Evolutionary conservation across 2,329 filamentous ascomycete genomes (phyloP).

Genomic region (Pyricularia grisea): DNA sequence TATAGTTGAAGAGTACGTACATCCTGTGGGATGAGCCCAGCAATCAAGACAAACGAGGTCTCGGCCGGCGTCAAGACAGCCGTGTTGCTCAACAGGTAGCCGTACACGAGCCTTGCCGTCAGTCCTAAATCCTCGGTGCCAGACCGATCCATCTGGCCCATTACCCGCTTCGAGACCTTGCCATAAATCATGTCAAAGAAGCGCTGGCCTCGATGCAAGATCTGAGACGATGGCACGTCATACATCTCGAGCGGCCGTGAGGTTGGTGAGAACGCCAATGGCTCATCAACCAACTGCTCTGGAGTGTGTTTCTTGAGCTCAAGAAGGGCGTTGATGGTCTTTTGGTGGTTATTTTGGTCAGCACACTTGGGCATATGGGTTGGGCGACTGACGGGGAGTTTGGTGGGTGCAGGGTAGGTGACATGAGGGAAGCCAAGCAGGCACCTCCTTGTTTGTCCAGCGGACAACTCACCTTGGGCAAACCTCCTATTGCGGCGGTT

Average conservation of each 20-base stretch:
- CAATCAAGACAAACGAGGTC: constrained; percentile 41
- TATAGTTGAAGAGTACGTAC: constrained; percentile 18
- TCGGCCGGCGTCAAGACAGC: constrained; percentile 33
- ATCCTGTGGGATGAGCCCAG: constrained; percentile 40
- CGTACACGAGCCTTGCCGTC: constrained; percentile 37
- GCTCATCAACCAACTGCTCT: constrained; percentile 27
- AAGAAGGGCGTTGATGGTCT: constrained; percentile 37
- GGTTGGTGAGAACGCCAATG: constrained; percentile 25
- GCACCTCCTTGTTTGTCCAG: not conserved
- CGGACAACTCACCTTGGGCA: constrained; percentile 33
- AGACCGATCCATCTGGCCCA: constrained; percentile 35
- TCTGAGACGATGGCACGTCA: constrained; percentile 19
- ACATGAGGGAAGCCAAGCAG: not conserved
- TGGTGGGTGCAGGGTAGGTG: constrained; percentile 3
- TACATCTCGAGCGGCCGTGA: constrained; percentile 28
- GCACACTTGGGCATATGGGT: not conserved
- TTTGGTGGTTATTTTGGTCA: constrained; percentile 4
- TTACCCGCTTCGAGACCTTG: constrained; percentile 35
- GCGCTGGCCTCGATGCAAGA: constrained; percentile 31
- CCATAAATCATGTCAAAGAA: constrained; percentile 42
- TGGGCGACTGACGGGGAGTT: not conserved
- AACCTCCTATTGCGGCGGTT: constrained; percentile 33
- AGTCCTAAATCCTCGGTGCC: constrained; percentile 41
- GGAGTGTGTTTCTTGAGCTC: constrained; percentile 34
- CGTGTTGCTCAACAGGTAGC: constrained; percentile 37